Base-by-base conservation (phyloP, 345 rosid genomes). In the Streptanthus diversifolius region DNA sequence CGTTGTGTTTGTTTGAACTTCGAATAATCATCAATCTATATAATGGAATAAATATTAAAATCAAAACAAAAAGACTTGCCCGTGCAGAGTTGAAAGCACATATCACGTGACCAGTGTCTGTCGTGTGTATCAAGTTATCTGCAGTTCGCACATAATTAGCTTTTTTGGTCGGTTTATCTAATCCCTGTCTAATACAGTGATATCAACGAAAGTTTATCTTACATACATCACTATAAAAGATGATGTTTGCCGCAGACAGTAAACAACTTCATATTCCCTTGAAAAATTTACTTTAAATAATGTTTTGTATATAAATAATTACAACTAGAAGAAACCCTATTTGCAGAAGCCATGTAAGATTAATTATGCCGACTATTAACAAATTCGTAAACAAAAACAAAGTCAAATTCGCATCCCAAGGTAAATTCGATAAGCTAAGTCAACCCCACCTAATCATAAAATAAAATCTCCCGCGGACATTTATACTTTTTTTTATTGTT, bases 361-460 rank as follows among this genome's bases (percentile, higher is more conserved):
- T 27, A 37, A 32, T 11, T 43, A 68, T 61, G 79, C 70, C 70
- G 59, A 69, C 79, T 43, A 12, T 43, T n/a, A 63, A 35, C 56
- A 24, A 9, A 32, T 10, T 39, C 0, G 32, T 41, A 32, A 52
- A 49, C 2, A 32, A 48, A 67, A 67, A 67, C 29, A 29, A 67
- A 58, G 68, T 74, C 73, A 61, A 53, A 43, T 61, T 52, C 13
- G 5, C 64, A 40, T 41, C 70, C 29, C 43, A 68, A 13, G 27
- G 63, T 67, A 25, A 75, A 52, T 60, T 48, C 44, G 12, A 48
- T 32, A 12, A 49, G 45, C 60, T 19, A 59, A 58, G 79, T 76
- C 79, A 76, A 76, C 75, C 58, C 63, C 70, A 44, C 17, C 8
- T 53, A 47, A 66, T 41, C 70, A 57, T 67, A 5, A 73, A 51